Conservation (phyloP, 106 monocot species). For the Agapanthus africanus region DNA sequence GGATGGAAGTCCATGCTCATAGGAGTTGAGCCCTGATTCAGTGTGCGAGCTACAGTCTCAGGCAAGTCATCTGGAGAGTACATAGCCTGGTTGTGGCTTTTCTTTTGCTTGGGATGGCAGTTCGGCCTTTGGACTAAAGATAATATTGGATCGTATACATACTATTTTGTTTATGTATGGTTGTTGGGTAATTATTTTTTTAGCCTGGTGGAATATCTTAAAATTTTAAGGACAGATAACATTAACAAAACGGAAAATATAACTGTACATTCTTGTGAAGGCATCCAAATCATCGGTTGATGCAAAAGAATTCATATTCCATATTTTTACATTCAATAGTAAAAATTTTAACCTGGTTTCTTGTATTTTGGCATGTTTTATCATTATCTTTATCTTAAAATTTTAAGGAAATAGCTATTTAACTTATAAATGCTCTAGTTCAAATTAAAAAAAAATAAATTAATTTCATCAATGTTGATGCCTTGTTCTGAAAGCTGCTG, state of each 20-base stretch:
- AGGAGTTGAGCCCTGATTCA: constrained; percentile 57
- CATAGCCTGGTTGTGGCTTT: constrained; percentile 33
- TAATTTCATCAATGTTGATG: background rate
- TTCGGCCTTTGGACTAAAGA: too few species aligned
- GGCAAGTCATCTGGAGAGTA: constrained; percentile 56
- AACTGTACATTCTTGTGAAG: background rate
- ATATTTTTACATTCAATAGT: background rate
- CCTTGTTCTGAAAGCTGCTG: background rate
- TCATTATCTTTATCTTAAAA: background rate
- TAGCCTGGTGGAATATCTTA: background rate
- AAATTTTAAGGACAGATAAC: background rate
- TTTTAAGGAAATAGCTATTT: constrained; percentile 56
- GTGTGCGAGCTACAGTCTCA: constrained; percentile 36
- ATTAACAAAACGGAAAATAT: background rate
- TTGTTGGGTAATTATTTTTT: too few species aligned
- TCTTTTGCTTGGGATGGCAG: too few species aligned
- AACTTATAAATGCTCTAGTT: background rate
- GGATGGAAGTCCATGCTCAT: constrained; percentile 92
- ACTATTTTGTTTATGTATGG: too few species aligned
- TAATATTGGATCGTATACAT: too few species aligned
- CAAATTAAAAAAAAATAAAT: background rate
- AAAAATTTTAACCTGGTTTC: background rate
- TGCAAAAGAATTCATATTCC: background rate
- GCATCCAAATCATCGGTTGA: background rate
- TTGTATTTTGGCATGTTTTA: background rate